A percentile compares a stretch with the other conserved stretches of the same genome.
phyloP scores from a whole-genome alignment of 2,329 filamentous ascomycete species.

The Colletotrichum ledebouriae region DNA sequence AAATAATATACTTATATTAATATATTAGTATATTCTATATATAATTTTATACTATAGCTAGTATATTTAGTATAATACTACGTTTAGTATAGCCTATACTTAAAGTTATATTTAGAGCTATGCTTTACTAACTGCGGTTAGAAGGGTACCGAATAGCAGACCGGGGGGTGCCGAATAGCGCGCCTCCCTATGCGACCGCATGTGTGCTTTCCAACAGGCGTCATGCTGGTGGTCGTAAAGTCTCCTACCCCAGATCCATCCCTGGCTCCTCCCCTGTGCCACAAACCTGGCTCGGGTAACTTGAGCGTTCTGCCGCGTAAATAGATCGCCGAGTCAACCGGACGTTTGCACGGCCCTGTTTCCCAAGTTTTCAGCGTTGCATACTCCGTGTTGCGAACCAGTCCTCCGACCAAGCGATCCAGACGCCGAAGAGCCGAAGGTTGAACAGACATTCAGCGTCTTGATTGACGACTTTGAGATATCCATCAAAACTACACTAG shows the following conservation, averaged over 20 bases:
- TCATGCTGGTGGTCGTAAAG: conserved; percentile 11
- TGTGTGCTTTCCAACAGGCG: conserved; percentile 26
- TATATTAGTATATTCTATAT: no score
- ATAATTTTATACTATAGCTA: no score
- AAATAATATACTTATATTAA: no score
- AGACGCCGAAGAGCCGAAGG: background rate
- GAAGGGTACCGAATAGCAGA: no score
- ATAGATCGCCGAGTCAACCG: conserved; percentile 30
- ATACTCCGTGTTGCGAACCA: background rate
- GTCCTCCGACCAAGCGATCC: background rate
- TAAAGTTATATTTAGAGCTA: no score
- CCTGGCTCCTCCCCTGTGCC: conserved; percentile 25
- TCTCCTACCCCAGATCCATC: conserved; percentile 28
- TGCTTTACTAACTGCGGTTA: no score
- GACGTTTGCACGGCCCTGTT: conserved; percentile 6
- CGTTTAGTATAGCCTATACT: no score
- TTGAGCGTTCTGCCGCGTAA: conserved; percentile 10
- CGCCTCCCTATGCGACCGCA: conserved; percentile 29
- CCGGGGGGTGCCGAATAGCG: no score
- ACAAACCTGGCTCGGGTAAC: conserved; percentile 16
- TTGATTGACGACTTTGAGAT: background rate
- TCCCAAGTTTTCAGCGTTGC: background rate
- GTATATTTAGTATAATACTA: no score
- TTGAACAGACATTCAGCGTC: background rate
- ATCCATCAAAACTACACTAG: background rate